These are phyloP conservation scores for Hypoxylon lienhwacheense DNA, from an alignment of 495 filamentous ascomycete genomes.

Conservation along the genomic window DNA sequence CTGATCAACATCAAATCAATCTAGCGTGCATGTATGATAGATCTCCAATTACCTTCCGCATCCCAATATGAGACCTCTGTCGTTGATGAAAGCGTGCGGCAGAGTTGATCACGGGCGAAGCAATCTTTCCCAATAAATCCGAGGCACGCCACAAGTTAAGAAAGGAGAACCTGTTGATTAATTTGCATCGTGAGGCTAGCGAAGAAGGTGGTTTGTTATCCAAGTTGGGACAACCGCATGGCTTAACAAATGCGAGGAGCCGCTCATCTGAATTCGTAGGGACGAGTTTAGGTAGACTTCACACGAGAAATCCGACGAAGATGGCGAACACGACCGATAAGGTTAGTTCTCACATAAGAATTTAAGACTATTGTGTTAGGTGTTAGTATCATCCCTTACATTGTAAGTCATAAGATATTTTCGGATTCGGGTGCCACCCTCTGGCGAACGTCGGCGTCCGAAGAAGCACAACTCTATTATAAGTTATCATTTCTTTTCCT, in stretches of 20 bases:
- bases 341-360: constrained; percentile 7
- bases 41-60: neutral
- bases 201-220: constrained; percentile 3
- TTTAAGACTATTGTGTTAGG: neutral
- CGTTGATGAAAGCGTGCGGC: constrained; percentile 1
- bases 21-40: neutral
- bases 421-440: too few relatives aligned
- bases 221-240: constrained; percentile 8
- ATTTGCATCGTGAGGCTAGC: constrained; percentile 2
- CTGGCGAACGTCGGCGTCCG: constrained; percentile 5
- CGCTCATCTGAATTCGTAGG: constrained; percentile 3
- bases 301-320: neutral
- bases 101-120: neutral
- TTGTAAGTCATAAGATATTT: neutral
- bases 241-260: constrained; percentile 17
- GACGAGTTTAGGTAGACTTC: neutral
- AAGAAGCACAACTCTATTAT: constrained; percentile 14
- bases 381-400: neutral
- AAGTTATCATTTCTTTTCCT: constrained; percentile 14
- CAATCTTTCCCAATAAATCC: constrained; percentile 4
- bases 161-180: neutral
- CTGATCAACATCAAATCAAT: neutral
- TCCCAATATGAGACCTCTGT: constrained; percentile 6
- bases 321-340: constrained; percentile 3
- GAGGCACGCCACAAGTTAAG: constrained; percentile 1